Evolutionary conservation across 306 rosid genomes (phyloP), one percentile per base, ranked within the genome.

Genomic region (Lithocarpus polystachyus): DNA sequence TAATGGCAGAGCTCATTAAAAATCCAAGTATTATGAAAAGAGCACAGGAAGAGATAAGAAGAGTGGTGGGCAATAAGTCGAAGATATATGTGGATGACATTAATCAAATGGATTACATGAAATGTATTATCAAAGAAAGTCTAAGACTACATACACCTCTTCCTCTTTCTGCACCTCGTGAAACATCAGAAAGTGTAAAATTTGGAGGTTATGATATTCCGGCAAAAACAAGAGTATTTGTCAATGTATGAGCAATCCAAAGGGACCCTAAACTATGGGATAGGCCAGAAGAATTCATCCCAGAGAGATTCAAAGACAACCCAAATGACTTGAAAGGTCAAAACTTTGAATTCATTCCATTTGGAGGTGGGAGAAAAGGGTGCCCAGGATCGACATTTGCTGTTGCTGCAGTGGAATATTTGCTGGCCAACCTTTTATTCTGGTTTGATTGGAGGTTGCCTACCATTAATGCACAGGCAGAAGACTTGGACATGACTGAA

Each of bases 321-420:
- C 0, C 35, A 0, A 0, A 73, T 61, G 84, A 80, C n/a, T 82
- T 73, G 6, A 14, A 19, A 65, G 84, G 68, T 10, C 72, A 79
- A 18, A 80, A 82, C 40, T 83, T 74, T 5, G 55, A 86, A 11
- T 69, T 68, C 23, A 31, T 86, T 5, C 77, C 87, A 2, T 86
- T 83, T 33, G 87, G 85, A 5, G 33, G 67, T 40, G 87, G 89
- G 4, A 77, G 87, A 56, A 86, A 76, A 43, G 82, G 80, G 10
- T 86, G 87, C 19, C 87, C 79, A 6, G 87, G 79, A 5, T 5
- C 74, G 43, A 2, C 71, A 52, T 82, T 82, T 64, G 86, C 43
- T 11, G 2, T 86, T 26, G 40, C 80, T 59, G 33, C 37, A 1
- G 17, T 20, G 15, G 55, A 83, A 51, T 52, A n/a, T 43, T 64